Base-by-base conservation (phyloP, 2,329 filamentous ascomycete species). In the Venturia carpophila region DNA sequence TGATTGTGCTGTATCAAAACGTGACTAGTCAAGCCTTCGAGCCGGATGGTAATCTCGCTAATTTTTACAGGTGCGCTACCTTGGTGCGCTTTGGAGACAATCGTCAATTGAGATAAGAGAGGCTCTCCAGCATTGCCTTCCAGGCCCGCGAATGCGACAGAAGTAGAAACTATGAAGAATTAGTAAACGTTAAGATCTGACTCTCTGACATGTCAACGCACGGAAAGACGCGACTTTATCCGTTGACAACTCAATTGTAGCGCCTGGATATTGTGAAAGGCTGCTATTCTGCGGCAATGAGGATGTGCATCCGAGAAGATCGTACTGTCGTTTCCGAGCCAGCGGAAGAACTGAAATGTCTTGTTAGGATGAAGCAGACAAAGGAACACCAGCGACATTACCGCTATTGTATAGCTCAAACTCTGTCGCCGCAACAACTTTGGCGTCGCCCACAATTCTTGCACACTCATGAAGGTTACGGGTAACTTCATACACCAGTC, bases 91-190 rank as follows among this genome's bases (percentile, higher is more conserved):
- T 73, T 76, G 7, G 83, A 85, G 17, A 71, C 75, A 13, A 87
- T 72, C 7, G 75, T 73, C 62, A 87, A 74, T 68, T 87, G 84
- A n/a, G 79, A 80, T n/a, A 75, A 75, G 9, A 86, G 70, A 5
- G 79, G 75, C 68, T 87, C 84, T 30, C 84, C 84, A 55, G 87
- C 85, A 71, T 85, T 82, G 30, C 83, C 83, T 71, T 85, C 80
- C 0, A 75, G 71, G 63, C 77, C 79, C 43, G 75, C 77, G 67
- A 87, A 87, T 1, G 79, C 78, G 67, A 86, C 81, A 5, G 64
- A 47, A 39, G 39, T 47, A 34, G 41, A 34, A 15, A 63, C 62
- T 63, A 43, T 21, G 27, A 37, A n/a, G 60, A 67, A 74, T 69
- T 41, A 61, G 56, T 37, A 62, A 11, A 21, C 49, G 55, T 56